Conservation (phyloP, 306 rosid species). For the Cercis canadensis region DNA sequence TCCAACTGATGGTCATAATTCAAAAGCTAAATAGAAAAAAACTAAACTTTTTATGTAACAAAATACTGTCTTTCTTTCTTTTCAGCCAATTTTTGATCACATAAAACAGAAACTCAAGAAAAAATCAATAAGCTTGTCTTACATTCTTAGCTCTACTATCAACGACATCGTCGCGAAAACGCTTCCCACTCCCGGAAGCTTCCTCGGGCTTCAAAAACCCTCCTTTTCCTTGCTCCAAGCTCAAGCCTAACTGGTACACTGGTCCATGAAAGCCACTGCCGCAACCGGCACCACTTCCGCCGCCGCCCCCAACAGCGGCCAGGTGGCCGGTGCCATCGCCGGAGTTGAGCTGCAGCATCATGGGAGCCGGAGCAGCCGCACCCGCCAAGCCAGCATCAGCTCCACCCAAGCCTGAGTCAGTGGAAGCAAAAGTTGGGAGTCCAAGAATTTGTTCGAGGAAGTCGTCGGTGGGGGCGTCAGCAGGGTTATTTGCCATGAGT, state of each 20-base stretch:
- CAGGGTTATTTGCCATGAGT: conserved; percentile 79
- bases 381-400: conserved; percentile 57
- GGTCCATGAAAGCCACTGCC: conserved; percentile 58
- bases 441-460: conserved; percentile 94
- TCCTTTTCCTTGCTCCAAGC: conserved; percentile 85
- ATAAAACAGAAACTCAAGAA: neutral
- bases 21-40: neutral
- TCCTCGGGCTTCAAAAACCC: conserved; percentile 81
- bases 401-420: conserved; percentile 59
- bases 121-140: conserved; percentile 31
- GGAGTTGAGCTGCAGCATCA: conserved; percentile 91
- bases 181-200: conserved; percentile 84
- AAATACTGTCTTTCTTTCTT: neutral
- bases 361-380: conserved; percentile 47
- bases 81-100: neutral
- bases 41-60: neutral
- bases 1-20: conserved; percentile 6
- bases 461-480: conserved; percentile 79
- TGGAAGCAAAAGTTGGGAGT: conserved; percentile 64
- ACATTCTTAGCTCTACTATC: conserved; percentile 83
- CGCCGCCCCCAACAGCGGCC: conserved; percentile 48
- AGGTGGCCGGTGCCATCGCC: conserved; percentile 64
- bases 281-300: conserved; percentile 37
- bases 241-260: conserved; percentile 80
- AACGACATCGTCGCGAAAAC: conserved; percentile 73